These are phyloP conservation scores for Smallanthus sonchifolius DNA, from an alignment of 129 eudicot genomes.

Conservation along the genomic window DNA sequence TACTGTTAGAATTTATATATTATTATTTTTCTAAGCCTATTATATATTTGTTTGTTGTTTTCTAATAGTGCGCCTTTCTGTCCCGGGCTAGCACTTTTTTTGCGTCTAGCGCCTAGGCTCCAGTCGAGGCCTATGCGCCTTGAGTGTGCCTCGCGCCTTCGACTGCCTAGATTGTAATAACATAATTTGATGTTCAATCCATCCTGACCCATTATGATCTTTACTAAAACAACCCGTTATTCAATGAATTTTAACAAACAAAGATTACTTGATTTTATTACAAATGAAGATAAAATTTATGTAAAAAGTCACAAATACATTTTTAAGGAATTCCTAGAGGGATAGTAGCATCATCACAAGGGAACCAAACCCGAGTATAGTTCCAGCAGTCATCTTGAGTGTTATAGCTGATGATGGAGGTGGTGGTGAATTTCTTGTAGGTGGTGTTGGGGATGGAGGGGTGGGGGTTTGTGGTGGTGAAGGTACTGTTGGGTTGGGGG, in stretches of 20 bases:
- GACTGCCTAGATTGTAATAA: background rate
- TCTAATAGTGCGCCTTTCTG: no score
- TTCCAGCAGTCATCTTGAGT: constrained; percentile 26
- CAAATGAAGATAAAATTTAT: background rate
- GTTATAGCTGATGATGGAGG: constrained; percentile 43
- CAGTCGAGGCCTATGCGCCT: no score
- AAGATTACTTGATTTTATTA: constrained; percentile 8
- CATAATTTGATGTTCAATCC: background rate
- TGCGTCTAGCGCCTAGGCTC: no score
- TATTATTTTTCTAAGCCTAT: no score
- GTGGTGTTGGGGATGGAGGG: constrained; percentile 26
- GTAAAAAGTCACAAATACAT: constrained; percentile 4
- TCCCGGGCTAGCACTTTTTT: no score
- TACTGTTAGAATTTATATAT: no score
- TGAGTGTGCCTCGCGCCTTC: no score
- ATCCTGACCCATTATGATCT: background rate
- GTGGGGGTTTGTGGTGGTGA: constrained; percentile 32
- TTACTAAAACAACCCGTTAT: background rate
- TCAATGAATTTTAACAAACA: background rate
- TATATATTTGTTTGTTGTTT: no score
- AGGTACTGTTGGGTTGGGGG: constrained; percentile 21
- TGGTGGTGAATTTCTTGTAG: constrained; percentile 22
- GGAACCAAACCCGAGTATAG: constrained; percentile 28
- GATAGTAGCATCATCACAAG: constrained; percentile 26
- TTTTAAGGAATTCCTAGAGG: constrained; percentile 20